A percentile compares a stretch with the other conserved stretches of the same genome.
Conservation (phyloP, 2,329 filamentous ascomycete genomes). For the Lasiodiplodia sp. region DNA sequence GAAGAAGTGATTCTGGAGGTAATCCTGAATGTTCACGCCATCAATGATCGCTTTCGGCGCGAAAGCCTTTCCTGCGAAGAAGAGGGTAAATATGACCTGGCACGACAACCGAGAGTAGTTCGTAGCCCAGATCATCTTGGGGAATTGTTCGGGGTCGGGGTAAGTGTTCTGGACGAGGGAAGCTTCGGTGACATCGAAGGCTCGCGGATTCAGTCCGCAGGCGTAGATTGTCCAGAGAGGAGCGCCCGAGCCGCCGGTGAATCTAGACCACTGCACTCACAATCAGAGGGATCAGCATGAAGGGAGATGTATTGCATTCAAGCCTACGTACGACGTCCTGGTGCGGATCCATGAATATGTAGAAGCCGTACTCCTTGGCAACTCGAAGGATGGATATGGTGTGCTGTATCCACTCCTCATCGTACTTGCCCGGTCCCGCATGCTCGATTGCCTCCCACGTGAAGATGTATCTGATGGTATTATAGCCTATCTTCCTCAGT, state of each 20-base stretch:
- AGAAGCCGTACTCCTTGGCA: constrained; percentile 91
- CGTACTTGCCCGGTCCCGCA: constrained; percentile 86
- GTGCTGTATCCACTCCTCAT: constrained; percentile 91
- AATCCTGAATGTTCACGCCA: constrained; percentile 95
- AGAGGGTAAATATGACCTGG: constrained; percentile 91
- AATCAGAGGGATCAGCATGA: constrained; percentile 34
- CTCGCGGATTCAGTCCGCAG: constrained; percentile 85
- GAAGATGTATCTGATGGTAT: constrained; percentile 94
- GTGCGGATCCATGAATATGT: constrained; percentile 98
- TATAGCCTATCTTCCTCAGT: constrained; percentile 89
- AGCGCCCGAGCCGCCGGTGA: constrained; percentile 91
- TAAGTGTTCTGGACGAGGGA: constrained; percentile 96
- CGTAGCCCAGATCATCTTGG: constrained; percentile 99
- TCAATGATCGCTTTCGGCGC: constrained; percentile 96
- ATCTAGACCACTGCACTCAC: constrained; percentile 79
- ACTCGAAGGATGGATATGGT: constrained; percentile 85
- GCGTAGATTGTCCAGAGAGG: constrained; percentile 99
- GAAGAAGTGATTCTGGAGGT: constrained; percentile 86
- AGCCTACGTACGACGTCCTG: constrained; percentile 82
- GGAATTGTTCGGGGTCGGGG: constrained; percentile 81
- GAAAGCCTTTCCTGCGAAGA: constrained; percentile 90
- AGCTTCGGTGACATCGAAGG: constrained; percentile 85
- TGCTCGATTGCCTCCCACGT: constrained; percentile 99
- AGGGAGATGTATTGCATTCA: constrained; percentile 1
- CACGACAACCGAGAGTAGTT: constrained; percentile 90